These are phyloP conservation scores for Umbellularia californica DNA, from an alignment of 164 flowering plant genomes.

Conservation along the genomic window DNA sequence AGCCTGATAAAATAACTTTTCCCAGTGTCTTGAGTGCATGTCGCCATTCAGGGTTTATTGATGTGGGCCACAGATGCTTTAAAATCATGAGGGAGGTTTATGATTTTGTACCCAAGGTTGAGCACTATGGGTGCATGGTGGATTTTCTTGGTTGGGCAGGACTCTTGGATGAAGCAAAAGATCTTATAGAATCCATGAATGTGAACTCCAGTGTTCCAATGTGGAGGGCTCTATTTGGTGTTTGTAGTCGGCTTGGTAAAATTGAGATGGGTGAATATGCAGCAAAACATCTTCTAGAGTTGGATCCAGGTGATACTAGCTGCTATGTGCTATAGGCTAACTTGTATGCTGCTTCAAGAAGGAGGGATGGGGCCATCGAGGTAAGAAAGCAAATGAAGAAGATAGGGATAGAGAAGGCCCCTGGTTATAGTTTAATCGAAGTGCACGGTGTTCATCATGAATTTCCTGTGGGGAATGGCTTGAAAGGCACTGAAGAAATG, in stretches of 20 bases:
- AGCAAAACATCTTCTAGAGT: constrained; percentile 7
- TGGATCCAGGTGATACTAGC: constrained; percentile 10
- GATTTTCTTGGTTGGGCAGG: constrained; percentile 25
- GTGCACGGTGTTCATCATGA: constrained; percentile 16
- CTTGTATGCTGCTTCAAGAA: constrained; percentile 19
- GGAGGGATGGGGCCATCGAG: constrained; percentile 17
- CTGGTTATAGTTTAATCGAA: constrained; percentile 21
- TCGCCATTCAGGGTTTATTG: constrained; percentile 18
- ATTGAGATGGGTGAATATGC: constrained; percentile 15
- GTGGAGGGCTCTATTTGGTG: constrained; percentile 19
- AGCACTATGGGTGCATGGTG: constrained; percentile 26
- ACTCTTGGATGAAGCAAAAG: constrained; percentile 18
- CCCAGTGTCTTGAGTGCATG: constrained; percentile 20
- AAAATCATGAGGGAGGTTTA: constrained; percentile 11
- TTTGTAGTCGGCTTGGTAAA: constrained; percentile 14
- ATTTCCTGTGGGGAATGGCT: constrained; percentile 8
- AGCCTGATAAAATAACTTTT: constrained; percentile 19
- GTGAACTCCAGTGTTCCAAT: constrained; percentile 14
- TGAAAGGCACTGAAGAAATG: not conserved
- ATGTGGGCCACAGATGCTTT: constrained; percentile 14
- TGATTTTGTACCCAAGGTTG: constrained; percentile 15
- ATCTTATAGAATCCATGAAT: constrained; percentile 17
- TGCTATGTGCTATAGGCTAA: constrained; percentile 17
- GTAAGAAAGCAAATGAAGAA: constrained; percentile 14
- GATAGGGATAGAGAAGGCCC: constrained; percentile 13